Evolutionary conservation across 768 basidiomycete genomes (phyloP).

Genomic region (Gyrodon lividus): DNA sequence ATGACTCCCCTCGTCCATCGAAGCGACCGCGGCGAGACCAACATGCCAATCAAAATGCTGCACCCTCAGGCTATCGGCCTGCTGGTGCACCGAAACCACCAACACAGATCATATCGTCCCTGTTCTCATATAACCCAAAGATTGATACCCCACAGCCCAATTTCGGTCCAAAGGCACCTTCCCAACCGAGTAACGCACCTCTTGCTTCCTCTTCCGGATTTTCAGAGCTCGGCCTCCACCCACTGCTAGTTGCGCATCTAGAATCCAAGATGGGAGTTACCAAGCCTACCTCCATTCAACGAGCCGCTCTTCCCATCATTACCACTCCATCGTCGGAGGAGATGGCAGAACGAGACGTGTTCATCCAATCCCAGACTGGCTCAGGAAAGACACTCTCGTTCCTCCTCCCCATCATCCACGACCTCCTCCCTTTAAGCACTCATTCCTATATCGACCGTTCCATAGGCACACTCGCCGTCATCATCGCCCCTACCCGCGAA

Average conservation of each 20-base stretch:
- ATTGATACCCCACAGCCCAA: conserved; percentile 43
- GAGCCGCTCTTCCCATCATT: conserved; percentile 65
- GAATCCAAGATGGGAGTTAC: conserved; percentile 74
- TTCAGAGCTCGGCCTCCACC: conserved; percentile 77
- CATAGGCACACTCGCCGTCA: conserved; percentile 91
- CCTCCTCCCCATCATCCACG: conserved; percentile 92
- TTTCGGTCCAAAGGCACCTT: conserved; percentile 23
- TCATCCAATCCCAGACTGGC: conserved; percentile 96
- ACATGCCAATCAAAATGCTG: conserved; percentile 16
- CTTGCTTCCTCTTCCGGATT: conserved; percentile 75
- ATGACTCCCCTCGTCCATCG: conserved; percentile 34
- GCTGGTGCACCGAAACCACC: conserved; percentile 29
- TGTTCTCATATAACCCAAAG: conserved; percentile 84
- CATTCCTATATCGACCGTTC: conserved; percentile 93
- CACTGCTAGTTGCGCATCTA: conserved; percentile 76
- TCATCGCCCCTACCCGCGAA: conserved; percentile 94
- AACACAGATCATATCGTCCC: conserved; percentile 79
- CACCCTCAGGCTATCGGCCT: conserved; percentile 13
- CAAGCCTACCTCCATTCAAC: conserved; percentile 90
- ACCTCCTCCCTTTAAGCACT: conserved; percentile 85
- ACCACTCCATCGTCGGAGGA: conserved; percentile 41
- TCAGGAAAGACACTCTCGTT: conserved; percentile 95
- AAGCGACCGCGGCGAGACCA: conserved; percentile 47
- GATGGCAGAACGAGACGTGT: conserved; percentile 63
- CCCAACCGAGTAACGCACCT: conserved; percentile 81